Percentiles rank a stretch among this genome's conserved stretches.
Evolutionary conservation across 2,329 filamentous ascomycete species (phyloP).

Genomic region (Rhynchosporium secalis): DNA sequence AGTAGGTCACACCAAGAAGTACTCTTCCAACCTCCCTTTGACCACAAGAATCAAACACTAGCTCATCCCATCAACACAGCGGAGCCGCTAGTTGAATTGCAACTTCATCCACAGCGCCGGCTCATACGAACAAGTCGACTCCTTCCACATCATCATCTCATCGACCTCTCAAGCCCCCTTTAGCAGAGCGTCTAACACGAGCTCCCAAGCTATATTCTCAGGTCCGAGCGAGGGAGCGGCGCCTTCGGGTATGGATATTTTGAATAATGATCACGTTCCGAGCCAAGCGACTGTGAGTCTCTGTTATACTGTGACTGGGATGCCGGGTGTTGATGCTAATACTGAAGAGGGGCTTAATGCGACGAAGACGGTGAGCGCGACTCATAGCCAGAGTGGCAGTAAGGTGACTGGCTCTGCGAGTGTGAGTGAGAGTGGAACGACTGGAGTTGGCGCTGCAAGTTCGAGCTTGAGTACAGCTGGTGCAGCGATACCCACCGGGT

Average conservation of each 20-base stretch:
- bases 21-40: no score
- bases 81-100: slow-evolving; percentile 46
- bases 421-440: slow-evolving; percentile 5
- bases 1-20: neutral
- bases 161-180: slow-evolving; percentile 43
- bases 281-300: slow-evolving; percentile 45
- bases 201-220: slow-evolving; percentile 41
- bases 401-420: slow-evolving; percentile 4
- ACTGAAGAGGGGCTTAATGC: slow-evolving; percentile 45
- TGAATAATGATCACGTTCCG: slow-evolving; percentile 40
- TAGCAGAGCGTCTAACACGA: slow-evolving; percentile 43
- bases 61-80: slow-evolving; percentile 23
- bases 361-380: slow-evolving; percentile 35
- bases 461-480: slow-evolving; percentile 33
- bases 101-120: slow-evolving; percentile 45
- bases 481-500: slow-evolving; percentile 33
- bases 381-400: neutral
- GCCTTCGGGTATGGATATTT: slow-evolving; percentile 39
- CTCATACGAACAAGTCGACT: slow-evolving; percentile 40
- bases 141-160: slow-evolving; percentile 42
- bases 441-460: slow-evolving; percentile 14
- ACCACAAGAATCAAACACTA: neutral
- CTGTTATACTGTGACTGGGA: slow-evolving; percentile 45
- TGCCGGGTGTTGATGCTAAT: slow-evolving; percentile 45
- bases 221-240: slow-evolving; percentile 36